These are phyloP conservation scores for Calonectria montana DNA, from an alignment of 2,329 filamentous ascomycete species.

Conservation along the genomic window DNA sequence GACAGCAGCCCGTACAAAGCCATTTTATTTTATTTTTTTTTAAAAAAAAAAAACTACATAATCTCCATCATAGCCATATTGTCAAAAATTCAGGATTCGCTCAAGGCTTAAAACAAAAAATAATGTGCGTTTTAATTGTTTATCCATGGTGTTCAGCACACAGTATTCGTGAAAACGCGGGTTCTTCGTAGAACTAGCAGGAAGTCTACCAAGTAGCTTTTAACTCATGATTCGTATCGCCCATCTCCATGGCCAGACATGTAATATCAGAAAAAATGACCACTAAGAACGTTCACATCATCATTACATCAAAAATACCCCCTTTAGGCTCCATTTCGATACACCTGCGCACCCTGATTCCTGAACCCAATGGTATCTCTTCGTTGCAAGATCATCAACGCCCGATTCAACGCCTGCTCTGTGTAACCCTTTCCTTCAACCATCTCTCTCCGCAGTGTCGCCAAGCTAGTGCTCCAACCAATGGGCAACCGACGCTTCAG, in stretches of 20 bases:
- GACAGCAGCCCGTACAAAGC: no score
- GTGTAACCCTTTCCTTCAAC: conserved; percentile 91
- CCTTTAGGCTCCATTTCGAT: conserved; percentile 74
- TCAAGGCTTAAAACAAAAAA: background rate
- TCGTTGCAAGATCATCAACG: conserved; percentile 86
- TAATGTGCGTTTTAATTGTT: background rate
- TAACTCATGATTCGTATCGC: conserved; percentile 39
- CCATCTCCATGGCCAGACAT: conserved; percentile 25
- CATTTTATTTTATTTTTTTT: no score
- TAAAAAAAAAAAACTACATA: background rate
- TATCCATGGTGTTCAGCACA: background rate
- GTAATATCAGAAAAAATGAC: conserved; percentile 13
- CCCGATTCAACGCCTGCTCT: conserved; percentile 86
- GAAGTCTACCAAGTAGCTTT: background rate
- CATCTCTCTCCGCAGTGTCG: conserved; percentile 88
- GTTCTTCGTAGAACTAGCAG: background rate
- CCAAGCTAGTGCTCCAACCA: conserved; percentile 93
- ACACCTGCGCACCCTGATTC: conserved; percentile 80
- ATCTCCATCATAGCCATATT: background rate
- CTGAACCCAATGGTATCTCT: conserved; percentile 88
- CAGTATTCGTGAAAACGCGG: background rate
- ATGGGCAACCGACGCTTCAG: conserved; percentile 88
- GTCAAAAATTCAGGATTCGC: no score
- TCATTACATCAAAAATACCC: conserved; percentile 24
- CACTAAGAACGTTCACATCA: conserved; percentile 23